These are phyloP conservation scores for Geranium incanum DNA, from an alignment of 441 rosid species.

Conservation along the genomic window DNA sequence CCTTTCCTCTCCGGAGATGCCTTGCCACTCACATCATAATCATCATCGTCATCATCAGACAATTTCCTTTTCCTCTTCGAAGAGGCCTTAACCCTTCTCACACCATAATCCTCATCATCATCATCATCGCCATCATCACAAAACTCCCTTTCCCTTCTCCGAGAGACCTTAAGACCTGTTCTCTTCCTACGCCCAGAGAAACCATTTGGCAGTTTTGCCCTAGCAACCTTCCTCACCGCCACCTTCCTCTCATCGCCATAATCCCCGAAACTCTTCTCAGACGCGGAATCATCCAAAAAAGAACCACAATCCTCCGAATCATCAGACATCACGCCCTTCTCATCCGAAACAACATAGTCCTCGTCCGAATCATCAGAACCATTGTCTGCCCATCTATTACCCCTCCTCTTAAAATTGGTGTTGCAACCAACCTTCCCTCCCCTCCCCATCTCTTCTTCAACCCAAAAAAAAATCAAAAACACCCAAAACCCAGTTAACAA, in stretches of 20 bases:
- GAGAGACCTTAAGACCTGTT: constrained; percentile 8
- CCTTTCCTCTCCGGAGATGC: neutral
- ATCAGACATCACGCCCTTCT: constrained; percentile 54
- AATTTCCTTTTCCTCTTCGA: neutral
- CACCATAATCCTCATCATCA: neutral
- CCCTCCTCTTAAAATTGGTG: constrained; percentile 43
- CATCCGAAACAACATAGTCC: constrained; percentile 80
- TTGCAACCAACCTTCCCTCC: constrained; percentile 49
- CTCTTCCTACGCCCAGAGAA: constrained; percentile 29
- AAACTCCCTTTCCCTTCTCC: too few relatives aligned
- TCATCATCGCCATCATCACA: neutral
- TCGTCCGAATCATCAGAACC: constrained; percentile 91
- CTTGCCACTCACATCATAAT: neutral
- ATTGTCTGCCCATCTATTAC: constrained; percentile 37
- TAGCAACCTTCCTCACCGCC: constrained; percentile 30
- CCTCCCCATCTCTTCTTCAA: constrained; percentile 64
- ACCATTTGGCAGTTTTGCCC: constrained; percentile 31
- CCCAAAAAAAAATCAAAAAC: constrained; percentile 15
- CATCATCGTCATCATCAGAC: neutral
- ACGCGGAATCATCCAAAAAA: constrained; percentile 47
- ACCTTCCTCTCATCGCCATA: constrained; percentile 36
- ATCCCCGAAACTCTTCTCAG: constrained; percentile 45
- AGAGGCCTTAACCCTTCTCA: too few relatives aligned
- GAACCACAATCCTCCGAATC: constrained; percentile 48
- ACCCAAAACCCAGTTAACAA: neutral